Evolutionary conservation across 1,284 basidiomycete species (phyloP).

Genomic region (Trichosporon ovoides): DNA sequence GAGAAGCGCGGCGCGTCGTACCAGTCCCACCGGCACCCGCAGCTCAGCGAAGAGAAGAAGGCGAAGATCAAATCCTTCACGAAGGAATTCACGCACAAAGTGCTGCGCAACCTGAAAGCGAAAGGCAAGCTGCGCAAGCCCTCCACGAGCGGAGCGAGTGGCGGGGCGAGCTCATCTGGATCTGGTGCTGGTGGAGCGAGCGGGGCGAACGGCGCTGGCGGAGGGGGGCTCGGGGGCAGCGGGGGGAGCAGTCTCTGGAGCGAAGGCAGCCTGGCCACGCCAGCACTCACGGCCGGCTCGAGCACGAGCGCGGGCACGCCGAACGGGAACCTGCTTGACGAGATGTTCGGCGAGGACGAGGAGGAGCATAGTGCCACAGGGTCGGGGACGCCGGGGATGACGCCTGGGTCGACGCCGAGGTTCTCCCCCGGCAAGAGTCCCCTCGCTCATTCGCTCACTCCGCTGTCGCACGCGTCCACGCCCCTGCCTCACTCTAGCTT

Average conservation of each 20-base stretch:
- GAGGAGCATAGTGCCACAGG: neutral
- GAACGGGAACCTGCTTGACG: slow-evolving; percentile 13
- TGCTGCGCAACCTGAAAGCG: slow-evolving; percentile 42
- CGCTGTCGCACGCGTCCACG: no score
- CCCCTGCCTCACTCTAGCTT: no score
- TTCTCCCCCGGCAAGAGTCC: slow-evolving; percentile 3
- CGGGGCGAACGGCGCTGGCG: neutral
- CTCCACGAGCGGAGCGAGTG: neutral
- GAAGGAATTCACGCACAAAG: slow-evolving; percentile 66
- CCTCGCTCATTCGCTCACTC: neutral
- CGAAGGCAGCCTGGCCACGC: slow-evolving; percentile 1
- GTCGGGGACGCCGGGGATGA: slow-evolving; percentile 5
- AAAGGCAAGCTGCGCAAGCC: slow-evolving; percentile 36
- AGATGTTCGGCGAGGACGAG: slow-evolving; percentile 24
- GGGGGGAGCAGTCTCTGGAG: no score
- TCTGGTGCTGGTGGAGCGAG: no score
- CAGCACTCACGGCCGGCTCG: neutral
- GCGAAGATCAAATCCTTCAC: slow-evolving; percentile 88
- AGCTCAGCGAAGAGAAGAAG: slow-evolving; percentile 77
- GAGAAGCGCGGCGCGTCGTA: slow-evolving; percentile 86
- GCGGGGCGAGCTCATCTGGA: no score
- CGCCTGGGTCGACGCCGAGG: neutral
- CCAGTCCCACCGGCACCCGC: slow-evolving; percentile 62
- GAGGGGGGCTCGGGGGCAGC: no score
- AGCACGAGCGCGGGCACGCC: slow-evolving; percentile 3